Percentiles rank a stretch among this genome's conserved stretches.
These are phyloP conservation scores for Debaryomyces robertsiae DNA, from an alignment of 1,139 yeast species.

Conservation along the genomic window DNA sequence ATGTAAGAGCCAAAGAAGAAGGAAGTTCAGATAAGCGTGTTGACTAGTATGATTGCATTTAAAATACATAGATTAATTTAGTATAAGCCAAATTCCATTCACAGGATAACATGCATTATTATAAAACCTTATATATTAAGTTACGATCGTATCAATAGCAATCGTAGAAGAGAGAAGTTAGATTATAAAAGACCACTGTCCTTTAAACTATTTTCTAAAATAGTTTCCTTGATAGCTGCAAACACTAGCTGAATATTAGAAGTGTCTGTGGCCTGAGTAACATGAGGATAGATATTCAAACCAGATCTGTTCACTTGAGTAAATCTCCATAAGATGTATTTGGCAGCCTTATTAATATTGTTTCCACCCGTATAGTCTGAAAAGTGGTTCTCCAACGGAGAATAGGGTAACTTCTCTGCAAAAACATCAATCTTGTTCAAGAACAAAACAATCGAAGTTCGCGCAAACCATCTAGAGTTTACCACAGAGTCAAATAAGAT, in stretches of 20 bases:
- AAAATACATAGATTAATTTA: slow-evolving; percentile 6
- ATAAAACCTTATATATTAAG: slow-evolving; percentile 1
- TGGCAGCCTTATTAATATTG: slow-evolving; percentile 91
- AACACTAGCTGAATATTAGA: slow-evolving; percentile 84
- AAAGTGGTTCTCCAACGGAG: slow-evolving; percentile 82
- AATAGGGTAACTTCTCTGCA: slow-evolving; percentile 78
- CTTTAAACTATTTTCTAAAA: slow-evolving; percentile 77
- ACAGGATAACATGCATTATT: slow-evolving; percentile 1
- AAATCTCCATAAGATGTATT: slow-evolving; percentile 89
- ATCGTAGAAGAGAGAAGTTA: not conserved
- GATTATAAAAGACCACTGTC: slow-evolving; percentile 76
- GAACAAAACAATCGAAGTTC: slow-evolving; percentile 83
- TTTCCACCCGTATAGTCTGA: slow-evolving; percentile 90
- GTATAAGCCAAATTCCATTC: slow-evolving; percentile 1
- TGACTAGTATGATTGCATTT: slow-evolving; percentile 5
- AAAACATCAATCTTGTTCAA: slow-evolving; percentile 88
- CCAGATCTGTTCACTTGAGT: slow-evolving; percentile 84
- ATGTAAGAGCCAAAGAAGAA: slow-evolving; percentile 27
- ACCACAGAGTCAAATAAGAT: slow-evolving; percentile 87
- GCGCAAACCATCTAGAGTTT: slow-evolving; percentile 90
- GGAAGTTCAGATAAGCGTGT: slow-evolving; percentile 10
- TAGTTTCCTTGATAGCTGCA: slow-evolving; percentile 90
- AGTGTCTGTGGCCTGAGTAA: slow-evolving; percentile 94
- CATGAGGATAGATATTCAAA: slow-evolving; percentile 82
- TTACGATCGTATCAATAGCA: not conserved